Evolutionary conservation across 768 basidiomycete genomes (phyloP), one percentile per base, ranked within the genome.

Genomic region (Psilocybe cubensis): DNA sequence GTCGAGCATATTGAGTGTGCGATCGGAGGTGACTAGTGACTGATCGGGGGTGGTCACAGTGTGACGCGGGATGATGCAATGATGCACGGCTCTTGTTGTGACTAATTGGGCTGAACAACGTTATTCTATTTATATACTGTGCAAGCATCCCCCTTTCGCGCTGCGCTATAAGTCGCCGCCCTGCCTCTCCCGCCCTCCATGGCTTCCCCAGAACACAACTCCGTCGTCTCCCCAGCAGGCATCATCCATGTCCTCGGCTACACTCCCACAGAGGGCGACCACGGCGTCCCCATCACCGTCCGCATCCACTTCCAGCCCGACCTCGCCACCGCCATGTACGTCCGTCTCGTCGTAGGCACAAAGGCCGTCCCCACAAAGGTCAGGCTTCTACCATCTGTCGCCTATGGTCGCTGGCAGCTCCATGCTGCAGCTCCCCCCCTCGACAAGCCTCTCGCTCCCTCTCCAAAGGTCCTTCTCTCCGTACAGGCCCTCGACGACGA

Each of bases 301-400:
- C 79, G 81, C 62, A 81, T 87, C 54, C 81, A 83, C 62, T 87
- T 89, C 70, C 76, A 75, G 62, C 78, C 77, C 59, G 75, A 75
- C 12, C 72, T 72, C 27, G 75, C 80, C 9, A 82, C 83, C 53
- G 70, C 79, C 5, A 79, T 89, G 33, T 85, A 80, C 57, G 82
- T 93, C 21, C 85, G 92, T 50, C 83, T 94, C 61, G 84, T 93
- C 63, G 78, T 94, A 61, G 92, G 88, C 27, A 70, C 77, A 57
- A 85, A 82, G 60, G 83, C 91, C 2, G 79, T 94, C 23, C 76
- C 77, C 29, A 94, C 92, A 0, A 80, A 80, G 11, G 88, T 94
- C 25, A 76, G 77, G 42, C 79, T 83, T 63, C 66, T 87, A 0
- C 74, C 76, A n/a, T 66, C 74, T 11, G 67, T 76, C 0, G 71